phyloP scores from a whole-genome alignment of 2,329 filamentous ascomycete genomes.

The Rutstroemia sp. region DNA sequence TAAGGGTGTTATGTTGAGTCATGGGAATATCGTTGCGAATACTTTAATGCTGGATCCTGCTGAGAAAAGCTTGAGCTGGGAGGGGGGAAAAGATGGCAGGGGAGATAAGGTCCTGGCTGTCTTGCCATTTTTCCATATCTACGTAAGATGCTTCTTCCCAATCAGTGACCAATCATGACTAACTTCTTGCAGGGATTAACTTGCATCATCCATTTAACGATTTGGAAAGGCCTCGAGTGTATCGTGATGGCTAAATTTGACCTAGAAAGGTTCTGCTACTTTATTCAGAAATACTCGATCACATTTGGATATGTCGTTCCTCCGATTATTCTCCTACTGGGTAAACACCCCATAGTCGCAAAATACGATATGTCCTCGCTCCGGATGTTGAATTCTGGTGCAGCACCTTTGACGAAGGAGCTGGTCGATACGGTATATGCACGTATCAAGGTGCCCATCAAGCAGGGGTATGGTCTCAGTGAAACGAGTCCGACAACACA shows the following conservation, averaged over 20 bases:
- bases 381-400: conserved; percentile 80
- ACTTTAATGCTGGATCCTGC: conserved; percentile 45
- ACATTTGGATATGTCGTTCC: conserved; percentile 80
- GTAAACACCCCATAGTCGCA: conserved; percentile 69
- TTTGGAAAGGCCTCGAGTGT: conserved; percentile 58
- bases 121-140: conserved; percentile 87
- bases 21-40: conserved; percentile 77
- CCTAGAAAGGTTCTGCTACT: conserved; percentile 66
- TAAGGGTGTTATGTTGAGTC: conserved; percentile 84
- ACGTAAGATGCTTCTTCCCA: conserved; percentile 45
- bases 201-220: conserved; percentile 60
- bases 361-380: conserved; percentile 76
- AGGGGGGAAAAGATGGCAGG: conserved; percentile 51
- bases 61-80: conserved; percentile 51
- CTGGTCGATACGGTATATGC: conserved; percentile 69
- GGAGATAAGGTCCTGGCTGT: conserved; percentile 72
- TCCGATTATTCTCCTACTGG: conserved; percentile 71
- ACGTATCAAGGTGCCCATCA: conserved; percentile 70
- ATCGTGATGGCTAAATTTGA: conserved; percentile 77
- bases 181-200: conserved; percentile 49
- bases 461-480: conserved; percentile 87
- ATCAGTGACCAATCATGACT: background rate
- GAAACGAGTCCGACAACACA: conserved; percentile 80
- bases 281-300: conserved; percentile 66
- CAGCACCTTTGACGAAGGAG: conserved; percentile 75